These are phyloP conservation scores for Endothia cerciana DNA, from an alignment of 2,329 filamentous ascomycete species.

Conservation along the genomic window DNA sequence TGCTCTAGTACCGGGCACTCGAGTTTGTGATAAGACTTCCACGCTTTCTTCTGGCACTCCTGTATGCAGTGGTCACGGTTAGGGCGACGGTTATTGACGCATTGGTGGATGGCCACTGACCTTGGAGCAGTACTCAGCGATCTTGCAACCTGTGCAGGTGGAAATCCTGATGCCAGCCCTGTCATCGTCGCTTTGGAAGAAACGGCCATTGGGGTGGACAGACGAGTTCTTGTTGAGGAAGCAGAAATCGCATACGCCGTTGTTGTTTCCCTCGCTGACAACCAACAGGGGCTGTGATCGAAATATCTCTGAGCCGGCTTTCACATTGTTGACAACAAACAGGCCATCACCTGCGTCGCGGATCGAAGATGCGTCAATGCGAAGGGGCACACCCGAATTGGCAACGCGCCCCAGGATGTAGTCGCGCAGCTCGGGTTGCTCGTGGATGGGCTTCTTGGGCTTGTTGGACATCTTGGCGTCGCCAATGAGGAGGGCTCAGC, in stretches of 20 bases:
- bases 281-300: constrained; percentile 30
- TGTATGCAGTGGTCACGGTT: constrained; percentile 15
- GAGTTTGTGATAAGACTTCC: constrained; percentile 37
- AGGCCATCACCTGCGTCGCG: constrained; percentile 34
- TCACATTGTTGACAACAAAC: constrained; percentile 31
- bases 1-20: constrained; percentile 37
- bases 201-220: constrained; percentile 20
- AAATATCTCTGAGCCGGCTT: constrained; percentile 36
- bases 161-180: constrained; percentile 10
- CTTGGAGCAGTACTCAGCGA: constrained; percentile 37
- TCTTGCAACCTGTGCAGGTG: constrained; percentile 34
- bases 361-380: constrained; percentile 30
- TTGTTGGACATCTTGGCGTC: constrained; percentile 17
- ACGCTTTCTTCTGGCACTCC: constrained; percentile 38
- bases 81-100: background rate
- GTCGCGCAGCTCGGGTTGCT: constrained; percentile 23
- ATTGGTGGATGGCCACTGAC: constrained; percentile 25
- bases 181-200: constrained; percentile 16
- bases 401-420: constrained; percentile 18
- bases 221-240: constrained; percentile 29
- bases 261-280: constrained; percentile 28
- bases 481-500: background rate
- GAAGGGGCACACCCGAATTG: constrained; percentile 5
- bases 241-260: constrained; percentile 36
- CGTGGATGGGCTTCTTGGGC: constrained; percentile 11